These are phyloP conservation scores for Exsudoporus frostii DNA, from an alignment of 768 basidiomycete species.

Conservation along the genomic window DNA sequence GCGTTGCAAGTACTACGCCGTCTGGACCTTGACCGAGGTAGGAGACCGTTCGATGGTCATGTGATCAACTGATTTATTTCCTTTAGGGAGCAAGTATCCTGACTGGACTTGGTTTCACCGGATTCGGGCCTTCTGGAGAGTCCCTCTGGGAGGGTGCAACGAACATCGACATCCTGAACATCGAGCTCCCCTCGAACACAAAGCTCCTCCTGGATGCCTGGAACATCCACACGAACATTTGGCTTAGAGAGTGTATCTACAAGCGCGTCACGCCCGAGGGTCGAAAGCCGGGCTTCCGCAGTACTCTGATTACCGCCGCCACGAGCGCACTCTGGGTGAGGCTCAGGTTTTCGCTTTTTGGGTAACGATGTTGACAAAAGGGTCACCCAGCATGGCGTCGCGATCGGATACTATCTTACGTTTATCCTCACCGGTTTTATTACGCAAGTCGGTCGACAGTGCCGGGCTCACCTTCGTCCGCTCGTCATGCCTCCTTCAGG, in stretches of 20 bases:
- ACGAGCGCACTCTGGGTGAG: slow-evolving; percentile 97
- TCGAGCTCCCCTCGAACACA: slow-evolving; percentile 87
- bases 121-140: slow-evolving; percentile 62
- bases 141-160: slow-evolving; percentile 87
- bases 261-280: slow-evolving; percentile 94
- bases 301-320: slow-evolving; percentile 88
- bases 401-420: slow-evolving; percentile 87
- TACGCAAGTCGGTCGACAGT: slow-evolving; percentile 74
- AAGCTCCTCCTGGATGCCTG: slow-evolving; percentile 89
- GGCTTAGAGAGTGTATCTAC: slow-evolving; percentile 96
- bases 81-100: slow-evolving; percentile 86
- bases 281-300: slow-evolving; percentile 86
- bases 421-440: slow-evolving; percentile 87
- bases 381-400: slow-evolving; percentile 77
- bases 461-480: slow-evolving; percentile 77
- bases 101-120: slow-evolving; percentile 92
- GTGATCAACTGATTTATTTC: slow-evolving; percentile 2
- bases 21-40: slow-evolving; percentile 93
- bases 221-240: slow-evolving; percentile 97
- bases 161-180: slow-evolving; percentile 75
- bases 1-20: slow-evolving; percentile 88
- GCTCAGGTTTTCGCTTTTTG: slow-evolving; percentile 5
- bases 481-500: slow-evolving; percentile 59
- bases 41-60: neutral
- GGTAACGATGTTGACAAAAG: slow-evolving; percentile 2